These are phyloP conservation scores for Juncus inflexus DNA, from an alignment of 176 grass and related monocot species.

Conservation along the genomic window DNA sequence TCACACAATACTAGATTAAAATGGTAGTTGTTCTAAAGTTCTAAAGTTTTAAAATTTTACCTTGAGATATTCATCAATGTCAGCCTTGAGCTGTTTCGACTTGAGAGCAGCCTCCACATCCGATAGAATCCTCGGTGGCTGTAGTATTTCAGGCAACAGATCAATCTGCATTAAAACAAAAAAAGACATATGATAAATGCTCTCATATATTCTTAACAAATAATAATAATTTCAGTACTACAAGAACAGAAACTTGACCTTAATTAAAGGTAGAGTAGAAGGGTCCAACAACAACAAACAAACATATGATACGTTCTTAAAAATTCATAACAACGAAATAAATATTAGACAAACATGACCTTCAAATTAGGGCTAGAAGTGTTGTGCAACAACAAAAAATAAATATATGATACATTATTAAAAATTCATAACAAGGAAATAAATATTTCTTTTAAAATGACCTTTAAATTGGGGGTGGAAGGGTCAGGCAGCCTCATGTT, in stretches of 20 bases:
- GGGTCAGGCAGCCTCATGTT: conserved; percentile 99
- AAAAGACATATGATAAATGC: neutral
- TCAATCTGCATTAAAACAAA: conserved; percentile 71
- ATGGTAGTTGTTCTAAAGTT: too few relatives aligned
- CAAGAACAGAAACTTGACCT: too few relatives aligned
- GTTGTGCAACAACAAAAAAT: too few relatives aligned
- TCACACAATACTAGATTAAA: neutral
- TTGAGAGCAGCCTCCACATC: conserved; percentile 81
- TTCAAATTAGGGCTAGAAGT: too few relatives aligned
- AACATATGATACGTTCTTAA: too few relatives aligned
- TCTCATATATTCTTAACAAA: conserved; percentile 4
- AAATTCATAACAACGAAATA: too few relatives aligned
- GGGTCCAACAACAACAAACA: too few relatives aligned
- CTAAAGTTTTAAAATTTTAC: conserved; percentile 19
- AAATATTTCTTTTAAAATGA: conserved; percentile 29
- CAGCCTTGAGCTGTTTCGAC: conserved; percentile 75
- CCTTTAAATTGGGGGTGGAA: conserved; percentile 95
- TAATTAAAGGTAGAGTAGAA: too few relatives aligned
- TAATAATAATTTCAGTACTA: too few relatives aligned
- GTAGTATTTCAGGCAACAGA: conserved; percentile 78
- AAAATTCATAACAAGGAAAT: neutral
- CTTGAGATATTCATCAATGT: conserved; percentile 96
- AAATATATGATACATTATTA: too few relatives aligned
- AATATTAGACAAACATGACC: too few relatives aligned
- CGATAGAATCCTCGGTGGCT: conserved; percentile 81